Evolutionary conservation across 2,329 filamentous ascomycete species (phyloP), one percentile per base, ranked within the genome.

Genomic region (Colletotrichum euphorbiae): DNA sequence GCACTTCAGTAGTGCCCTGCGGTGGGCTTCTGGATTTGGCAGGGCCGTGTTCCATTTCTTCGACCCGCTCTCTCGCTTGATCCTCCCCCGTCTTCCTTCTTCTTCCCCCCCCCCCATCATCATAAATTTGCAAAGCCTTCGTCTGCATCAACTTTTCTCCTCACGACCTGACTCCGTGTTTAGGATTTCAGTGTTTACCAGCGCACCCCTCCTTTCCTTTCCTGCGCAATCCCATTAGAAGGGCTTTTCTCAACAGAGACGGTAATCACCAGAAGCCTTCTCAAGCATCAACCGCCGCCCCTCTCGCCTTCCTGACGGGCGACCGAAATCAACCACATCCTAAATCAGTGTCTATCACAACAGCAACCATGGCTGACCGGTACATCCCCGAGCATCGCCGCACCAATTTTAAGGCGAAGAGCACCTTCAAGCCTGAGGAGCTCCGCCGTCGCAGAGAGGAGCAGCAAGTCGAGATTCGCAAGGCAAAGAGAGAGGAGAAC

Each of bases 351-450:
- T 61, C 50, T 56, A 43, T 62, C 56, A 56, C 28, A 61, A 52
- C 78, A 78, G 79, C 79, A 81, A 90, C 76, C 84, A 99, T 99
- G 96, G 92, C 96, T 82, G 96, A 99, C 82, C 93, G 96, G 78
- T 99, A 98, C 86, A 99, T 99, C 78, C 96, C 96, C 81, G 96
- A 99, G 86, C 96, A 99, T 87, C 94, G 96, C 82, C 94, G 96
- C 80, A 98, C 93, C 73, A 94, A 97, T 85, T 99, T 97, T 91
- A 99, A 99, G 91, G 96, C 96, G 63, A 98, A 98, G 89, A 95
- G 93, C 83, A 93, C 93, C 77, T 98, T 99, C 88, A 98, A 98
- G 90, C 95, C 95, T 76, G 96, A 99, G 81, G 96, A 99, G 86
- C 91, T 99, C 73, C 93, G 96, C 80, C 94, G 96, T 78, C 96